Evolutionary conservation across 768 basidiomycete genomes (phyloP), one percentile per base, ranked within the genome.

Genomic region (Candolleomyces eurysporus): DNA sequence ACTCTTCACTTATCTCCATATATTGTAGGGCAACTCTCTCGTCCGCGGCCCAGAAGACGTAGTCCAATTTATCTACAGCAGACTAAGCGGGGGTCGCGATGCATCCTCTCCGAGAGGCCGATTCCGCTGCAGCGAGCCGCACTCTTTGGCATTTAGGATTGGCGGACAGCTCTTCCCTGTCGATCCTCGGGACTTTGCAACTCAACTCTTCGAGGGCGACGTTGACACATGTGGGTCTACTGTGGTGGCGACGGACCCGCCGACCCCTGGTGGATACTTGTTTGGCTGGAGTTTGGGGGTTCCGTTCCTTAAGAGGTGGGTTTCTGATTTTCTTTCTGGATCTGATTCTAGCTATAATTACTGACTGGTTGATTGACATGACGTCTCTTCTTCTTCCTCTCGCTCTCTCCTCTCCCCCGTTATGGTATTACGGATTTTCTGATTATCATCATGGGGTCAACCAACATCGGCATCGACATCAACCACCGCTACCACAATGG

Each of bases 231-330:
- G 91, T 67, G 66, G 63, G 11, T 72, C 86, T 2, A 89, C 84
- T 57, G 64, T 92, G 19, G 85, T 79, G 2, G 57, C 77, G 7
- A 91, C 90, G 30, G 90, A 92, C 66, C 75, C 87, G 3, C 91
- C 90, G 0, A 67, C 65, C 10, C 72, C 68, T 11, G 83, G 83
- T 5, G 83, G 84, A 4, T 90, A 86, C 65, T 69, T 88, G 51
- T 91, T 89, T 65, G 86, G 84, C 66, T 92, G 91, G 90, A 91
- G 84, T 72, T 73, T 92, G 32, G 91, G 91, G 2, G 83, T 81
- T 64, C 90, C 91, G 1, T 92, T 92, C 65, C 66, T 92, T 61
- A 91, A 91, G 69, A 81, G 88, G 89, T 91, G 62, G 49, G 84
- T 74, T 22, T 43, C 30, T 22, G 22, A 26, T 11, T 30, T 22